phyloP scores from a whole-genome alignment of 495 filamentous ascomycete genomes.

The Eremomyces bilateralis region DNA sequence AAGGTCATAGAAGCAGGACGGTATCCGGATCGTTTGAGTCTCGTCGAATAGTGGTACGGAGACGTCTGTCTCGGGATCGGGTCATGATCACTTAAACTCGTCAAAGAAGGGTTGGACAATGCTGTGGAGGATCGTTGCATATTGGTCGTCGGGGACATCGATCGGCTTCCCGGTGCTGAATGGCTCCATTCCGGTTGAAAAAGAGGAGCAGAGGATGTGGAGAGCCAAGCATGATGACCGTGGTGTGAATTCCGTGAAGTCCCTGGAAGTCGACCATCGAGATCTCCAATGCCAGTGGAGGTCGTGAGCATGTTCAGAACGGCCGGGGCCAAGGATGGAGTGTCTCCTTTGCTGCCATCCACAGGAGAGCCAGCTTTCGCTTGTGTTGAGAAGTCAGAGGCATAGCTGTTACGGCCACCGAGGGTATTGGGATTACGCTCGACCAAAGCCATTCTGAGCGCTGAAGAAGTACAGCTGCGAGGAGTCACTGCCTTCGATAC shows the following conservation, averaged over 20 bases:
- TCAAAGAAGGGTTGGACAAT: constrained; percentile 29
- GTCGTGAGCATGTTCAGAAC: constrained; percentile 43
- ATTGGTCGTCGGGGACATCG: constrained; percentile 33
- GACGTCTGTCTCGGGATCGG: constrained; percentile 32
- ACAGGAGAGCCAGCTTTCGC: constrained; percentile 6
- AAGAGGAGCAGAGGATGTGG: constrained; percentile 7
- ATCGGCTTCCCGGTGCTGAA: constrained; percentile 21
- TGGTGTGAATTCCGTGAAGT: constrained; percentile 5
- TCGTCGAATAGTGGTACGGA: constrained; percentile 41
- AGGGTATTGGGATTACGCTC: constrained; percentile 17
- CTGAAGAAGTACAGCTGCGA: too few species aligned
- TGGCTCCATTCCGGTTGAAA: constrained; percentile 1
- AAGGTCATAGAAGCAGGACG: constrained; percentile 40
- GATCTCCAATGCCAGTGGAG: constrained; percentile 45
- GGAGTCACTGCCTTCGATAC: too few species aligned
- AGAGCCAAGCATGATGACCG: constrained; percentile 8
- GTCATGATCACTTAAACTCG: constrained; percentile 25
- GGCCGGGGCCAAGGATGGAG: constrained; percentile 12
- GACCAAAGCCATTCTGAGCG: constrained; percentile 20
- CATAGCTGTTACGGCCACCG: constrained; percentile 18
- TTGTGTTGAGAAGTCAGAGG: constrained; percentile 17
- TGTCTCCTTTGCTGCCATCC: constrained; percentile 4
- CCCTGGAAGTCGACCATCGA: constrained; percentile 27
- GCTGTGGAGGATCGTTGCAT: constrained; percentile 28
- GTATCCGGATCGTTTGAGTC: constrained; percentile 40